Evolutionary conservation across 2,329 filamentous ascomycete species (phyloP).

Genomic region (Phialophora expanda): DNA sequence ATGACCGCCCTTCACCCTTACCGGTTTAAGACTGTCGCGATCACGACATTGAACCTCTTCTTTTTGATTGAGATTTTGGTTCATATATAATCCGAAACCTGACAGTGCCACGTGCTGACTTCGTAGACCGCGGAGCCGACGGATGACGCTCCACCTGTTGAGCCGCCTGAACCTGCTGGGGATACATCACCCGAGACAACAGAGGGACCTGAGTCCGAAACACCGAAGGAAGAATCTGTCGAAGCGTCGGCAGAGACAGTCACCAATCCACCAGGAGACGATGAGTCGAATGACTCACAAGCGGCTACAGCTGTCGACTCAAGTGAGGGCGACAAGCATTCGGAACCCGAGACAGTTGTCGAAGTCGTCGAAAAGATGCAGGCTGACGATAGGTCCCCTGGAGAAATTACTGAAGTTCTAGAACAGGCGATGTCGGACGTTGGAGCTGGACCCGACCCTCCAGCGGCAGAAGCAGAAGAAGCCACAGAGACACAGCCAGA

Average conservation of each 20-base stretch:
- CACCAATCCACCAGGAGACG: slow-evolving; percentile 8
- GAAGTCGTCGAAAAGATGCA: slow-evolving; percentile 36
- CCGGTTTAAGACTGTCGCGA: background rate
- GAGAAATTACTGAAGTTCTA: slow-evolving; percentile 30
- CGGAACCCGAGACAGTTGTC: slow-evolving; percentile 31
- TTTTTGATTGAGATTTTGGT: background rate
- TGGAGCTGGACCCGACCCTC: slow-evolving; percentile 35
- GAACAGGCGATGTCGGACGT: slow-evolving; percentile 39
- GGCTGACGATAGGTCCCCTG: slow-evolving; percentile 30
- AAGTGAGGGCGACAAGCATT: slow-evolving; percentile 23
- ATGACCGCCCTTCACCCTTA: background rate
- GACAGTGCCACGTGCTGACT: background rate
- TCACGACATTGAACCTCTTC: background rate
- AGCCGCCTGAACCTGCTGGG: background rate
- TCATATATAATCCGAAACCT: background rate
- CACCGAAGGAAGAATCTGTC: slow-evolving; percentile 8
- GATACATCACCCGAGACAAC: slow-evolving; percentile 34
- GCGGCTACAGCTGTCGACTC: slow-evolving; percentile 13
- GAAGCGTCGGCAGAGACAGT: slow-evolving; percentile 1
- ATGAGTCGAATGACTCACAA: slow-evolving; percentile 10
- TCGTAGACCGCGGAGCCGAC: slow-evolving; percentile 36
- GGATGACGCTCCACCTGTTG: slow-evolving; percentile 30
- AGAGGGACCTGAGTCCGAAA: slow-evolving; percentile 15
- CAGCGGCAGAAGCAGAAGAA: slow-evolving; percentile 28
- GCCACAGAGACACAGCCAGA: slow-evolving; percentile 7